Evolutionary conservation across 305 asterid species (phyloP).

Genomic region (Solanum hybrid): DNA sequence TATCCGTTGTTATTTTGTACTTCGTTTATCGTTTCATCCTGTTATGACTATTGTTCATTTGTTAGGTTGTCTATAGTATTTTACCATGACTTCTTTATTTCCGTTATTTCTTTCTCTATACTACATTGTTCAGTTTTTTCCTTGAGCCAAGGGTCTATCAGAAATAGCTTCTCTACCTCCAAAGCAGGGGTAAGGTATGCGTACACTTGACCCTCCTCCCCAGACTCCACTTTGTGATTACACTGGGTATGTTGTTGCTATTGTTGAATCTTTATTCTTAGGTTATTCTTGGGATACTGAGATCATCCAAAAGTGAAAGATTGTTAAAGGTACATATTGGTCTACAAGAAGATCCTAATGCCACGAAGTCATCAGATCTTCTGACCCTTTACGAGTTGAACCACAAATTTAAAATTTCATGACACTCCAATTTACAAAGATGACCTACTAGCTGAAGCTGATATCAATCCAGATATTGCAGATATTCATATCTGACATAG

Average conservation of each 20-base stretch:
- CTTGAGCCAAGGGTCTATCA: neutral
- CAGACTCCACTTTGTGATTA: neutral
- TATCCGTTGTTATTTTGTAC: neutral
- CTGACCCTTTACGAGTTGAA: neutral
- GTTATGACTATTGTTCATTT: neutral
- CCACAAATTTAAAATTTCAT: neutral
- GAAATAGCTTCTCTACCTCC: neutral
- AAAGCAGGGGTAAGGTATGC: neutral
- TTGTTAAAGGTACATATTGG: neutral
- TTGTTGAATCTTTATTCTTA: neutral
- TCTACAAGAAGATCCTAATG: neutral
- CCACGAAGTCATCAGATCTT: neutral
- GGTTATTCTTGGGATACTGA: neutral
- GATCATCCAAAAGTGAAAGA: neutral
- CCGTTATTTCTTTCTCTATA: neutral
- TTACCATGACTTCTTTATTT: neutral
- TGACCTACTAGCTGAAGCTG: neutral
- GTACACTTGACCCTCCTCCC: neutral
- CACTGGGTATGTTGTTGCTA: neutral
- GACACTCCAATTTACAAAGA: neutral
- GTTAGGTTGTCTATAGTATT: neutral
- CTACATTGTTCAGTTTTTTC: neutral
- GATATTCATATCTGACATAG: neutral
- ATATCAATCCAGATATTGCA: neutral
- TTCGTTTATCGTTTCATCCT: neutral